Base-by-base conservation (phyloP, 2,329 filamentous ascomycete genomes). In the Calonectria fujianensis region DNA sequence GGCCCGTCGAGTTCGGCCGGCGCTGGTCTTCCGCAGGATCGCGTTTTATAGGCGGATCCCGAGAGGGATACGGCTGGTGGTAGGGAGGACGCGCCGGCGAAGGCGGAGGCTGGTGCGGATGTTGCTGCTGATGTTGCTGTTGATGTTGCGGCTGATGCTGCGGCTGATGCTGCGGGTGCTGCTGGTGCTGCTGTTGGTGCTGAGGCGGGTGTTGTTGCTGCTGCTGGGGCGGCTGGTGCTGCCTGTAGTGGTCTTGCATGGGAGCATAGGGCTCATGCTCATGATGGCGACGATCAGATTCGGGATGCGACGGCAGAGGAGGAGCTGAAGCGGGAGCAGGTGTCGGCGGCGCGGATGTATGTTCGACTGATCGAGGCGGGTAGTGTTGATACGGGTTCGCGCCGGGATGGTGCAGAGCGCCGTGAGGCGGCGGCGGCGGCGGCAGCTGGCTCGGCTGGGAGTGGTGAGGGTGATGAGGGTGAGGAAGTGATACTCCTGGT, bases 31-130 rank as follows among this genome's bases (percentile, higher is more conserved):
- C 89, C 74, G 83, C 84, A 51, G 87, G 85, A 75, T 92, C 91
- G 77, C 90, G 86, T 84, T 92, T 92, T 83, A 92, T 87, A 79
- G 88, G 84, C 64, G 89, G 85, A 35, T 92, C 90, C 81, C 89
- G 85, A 14, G 85, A 82, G 74, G 86, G 80, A 80, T 89, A 91
- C 16, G 85, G 80, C 61, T 86, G 83, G 32, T 59, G 54, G 80
- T 87, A 89, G 31, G 84, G 80, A 64, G 85, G 83, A 79, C 88
- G 88, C 75, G 86, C 86, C 76, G 87, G 86, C 66, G 87, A 87
- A 72, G 86, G 86, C 77, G 87, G 86, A 50, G 78, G 81, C 70
- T 77, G 80, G 27, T 77, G 78, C 27, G 18, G 72, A 69, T 64
- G 61, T 32, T 64, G 51, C 10, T 75, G 77, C 52, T 85, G 82